Evolutionary conservation across 352 stramenopile species (phyloP).

Genomic region (Phytopythium ostracodes): DNA sequence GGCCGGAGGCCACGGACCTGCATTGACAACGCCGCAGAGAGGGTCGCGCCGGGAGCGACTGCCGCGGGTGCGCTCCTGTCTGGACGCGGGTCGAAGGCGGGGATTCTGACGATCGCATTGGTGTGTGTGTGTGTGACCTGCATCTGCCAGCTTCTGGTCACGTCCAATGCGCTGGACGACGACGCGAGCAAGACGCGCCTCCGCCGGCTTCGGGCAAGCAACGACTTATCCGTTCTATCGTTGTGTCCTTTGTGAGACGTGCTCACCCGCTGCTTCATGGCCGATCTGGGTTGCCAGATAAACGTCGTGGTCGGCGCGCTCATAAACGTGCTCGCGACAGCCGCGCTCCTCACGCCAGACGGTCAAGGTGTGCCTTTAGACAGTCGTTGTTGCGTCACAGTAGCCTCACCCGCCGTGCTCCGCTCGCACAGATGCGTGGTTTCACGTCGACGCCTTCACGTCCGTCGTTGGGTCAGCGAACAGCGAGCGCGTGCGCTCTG

Average conservation of each 20-base stretch:
- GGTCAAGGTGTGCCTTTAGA: slow-evolving; percentile 15
- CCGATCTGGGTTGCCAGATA: slow-evolving; percentile 5
- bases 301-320: slow-evolving; percentile 14
- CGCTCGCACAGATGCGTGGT: slow-evolving; percentile 39
- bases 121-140: not conserved
- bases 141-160: slow-evolving; percentile 40
- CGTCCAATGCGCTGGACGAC: slow-evolving; percentile 32
- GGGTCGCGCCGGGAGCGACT: not conserved
- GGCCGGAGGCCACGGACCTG: not conserved
- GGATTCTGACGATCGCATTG: not conserved
- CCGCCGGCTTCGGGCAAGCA: slow-evolving; percentile 14
- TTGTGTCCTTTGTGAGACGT: not conserved
- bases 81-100: not conserved
- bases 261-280: not conserved
- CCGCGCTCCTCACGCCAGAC: slow-evolving; percentile 22
- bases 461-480: slow-evolving; percentile 19
- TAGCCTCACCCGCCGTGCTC: not conserved
- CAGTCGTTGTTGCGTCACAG: not conserved
- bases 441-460: slow-evolving; percentile 31
- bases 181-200: slow-evolving; percentile 24
- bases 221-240: not conserved
- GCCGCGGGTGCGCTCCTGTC: not conserved
- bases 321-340: slow-evolving; percentile 21
- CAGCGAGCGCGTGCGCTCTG: slow-evolving; percentile 24
- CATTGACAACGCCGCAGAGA: not conserved